Conservation (phyloP, 2,329 filamentous ascomycete genomes). For the Pseudocercospora fijiensis region DNA sequence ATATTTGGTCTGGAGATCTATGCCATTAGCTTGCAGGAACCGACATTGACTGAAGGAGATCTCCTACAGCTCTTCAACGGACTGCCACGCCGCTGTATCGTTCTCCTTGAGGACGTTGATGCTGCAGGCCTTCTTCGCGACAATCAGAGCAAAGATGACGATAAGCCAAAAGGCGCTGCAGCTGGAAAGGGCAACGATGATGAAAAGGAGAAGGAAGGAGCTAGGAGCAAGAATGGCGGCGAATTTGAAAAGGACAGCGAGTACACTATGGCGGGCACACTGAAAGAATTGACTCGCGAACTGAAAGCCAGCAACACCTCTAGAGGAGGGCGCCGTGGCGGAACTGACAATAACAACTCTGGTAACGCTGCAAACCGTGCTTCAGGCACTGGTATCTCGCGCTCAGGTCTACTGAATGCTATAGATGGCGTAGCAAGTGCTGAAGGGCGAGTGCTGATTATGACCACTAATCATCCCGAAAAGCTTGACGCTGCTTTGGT, state of each 20-base stretch:
- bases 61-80: conserved; percentile 46
- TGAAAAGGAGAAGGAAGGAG: conserved; percentile 16
- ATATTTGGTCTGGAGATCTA: conserved; percentile 51
- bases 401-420: conserved; percentile 77
- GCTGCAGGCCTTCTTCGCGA: conserved; percentile 46
- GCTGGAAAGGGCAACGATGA: conserved; percentile 22
- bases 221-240: conserved; percentile 13
- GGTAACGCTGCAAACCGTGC: conserved; percentile 22
- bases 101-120: conserved; percentile 51
- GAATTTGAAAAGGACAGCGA: conserved; percentile 30
- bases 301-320: conserved; percentile 26
- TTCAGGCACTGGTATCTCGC: conserved; percentile 62
- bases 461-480: conserved; percentile 78
- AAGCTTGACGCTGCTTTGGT: conserved; percentile 66
- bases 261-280: conserved; percentile 21
- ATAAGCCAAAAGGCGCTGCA: conserved; percentile 22
- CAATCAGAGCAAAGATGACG: conserved; percentile 32
- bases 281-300: conserved; percentile 35
- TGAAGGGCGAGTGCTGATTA: conserved; percentile 75
- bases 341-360: conserved; percentile 1
- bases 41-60: conserved; percentile 69
- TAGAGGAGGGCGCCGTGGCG: conserved; percentile 6
- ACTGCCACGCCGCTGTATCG: conserved; percentile 48
- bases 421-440: conserved; percentile 80
- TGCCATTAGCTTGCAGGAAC: conserved; percentile 58